Base-by-base conservation (phyloP, 805 yeast genomes). In the Candida chauliodis region DNA sequence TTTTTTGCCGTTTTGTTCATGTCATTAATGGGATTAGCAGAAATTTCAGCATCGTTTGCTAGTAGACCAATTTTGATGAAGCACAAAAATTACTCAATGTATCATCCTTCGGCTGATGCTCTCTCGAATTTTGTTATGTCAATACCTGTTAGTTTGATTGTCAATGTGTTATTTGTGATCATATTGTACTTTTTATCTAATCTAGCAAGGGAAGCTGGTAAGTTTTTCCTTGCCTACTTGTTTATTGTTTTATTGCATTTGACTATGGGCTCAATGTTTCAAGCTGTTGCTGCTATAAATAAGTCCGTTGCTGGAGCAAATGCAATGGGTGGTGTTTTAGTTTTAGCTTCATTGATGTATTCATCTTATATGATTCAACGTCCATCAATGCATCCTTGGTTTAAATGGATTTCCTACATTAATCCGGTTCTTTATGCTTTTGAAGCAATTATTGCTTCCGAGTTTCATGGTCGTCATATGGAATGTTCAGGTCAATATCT, bases 1-100 rank as follows among this genome's bases (percentile, higher is more conserved):
- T 82, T 78, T 59, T 82, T 79, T 48, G 66, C 78, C 16, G 61
- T 78, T 8, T 63, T 83, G 45, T 79, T 76, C 54, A 70, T 69
- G 51, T 56, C 71, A 7, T 63, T 76, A 49, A 62, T 70, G 63
- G 71, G 74, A 31, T 47, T 75, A 34, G 75, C 79, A 3, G 75
- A 72, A 42, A 60, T 73, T 7, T 45, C 61, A 8, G 51, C 56
- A 14, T 43, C 58, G 2, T 57, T 57, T 33, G 34, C 40, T 8
- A 44, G 42, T 10, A 44, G 63, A 32, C 56, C 57, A 13, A 53
- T 58, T 19, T 45, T 58, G 41, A 55, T 55, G 60, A 58, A 58
- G 37, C 62, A 58, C 21, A 47, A 49, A 16, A 53, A 55, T 27
- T 58, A 57, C 37, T 48, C 52, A 24, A 41, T 58, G 39, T 58